Conservation (phyloP, 805 yeast genomes). For the Pichia thaimueangensis region DNA sequence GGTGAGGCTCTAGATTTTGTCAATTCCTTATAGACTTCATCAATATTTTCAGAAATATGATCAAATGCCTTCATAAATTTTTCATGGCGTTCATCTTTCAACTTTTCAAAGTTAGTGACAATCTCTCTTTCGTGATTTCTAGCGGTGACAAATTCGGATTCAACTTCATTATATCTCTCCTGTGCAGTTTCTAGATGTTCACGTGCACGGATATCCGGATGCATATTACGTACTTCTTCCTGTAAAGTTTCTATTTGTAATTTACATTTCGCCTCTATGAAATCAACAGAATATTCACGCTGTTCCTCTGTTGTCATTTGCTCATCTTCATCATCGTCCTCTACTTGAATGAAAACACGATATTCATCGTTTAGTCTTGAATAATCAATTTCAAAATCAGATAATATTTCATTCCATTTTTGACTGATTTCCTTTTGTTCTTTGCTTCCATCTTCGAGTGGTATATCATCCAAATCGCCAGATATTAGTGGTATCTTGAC, state of each 20-base stretch:
- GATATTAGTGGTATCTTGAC: slow-evolving; percentile 54
- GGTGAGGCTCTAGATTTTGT: slow-evolving; percentile 68
- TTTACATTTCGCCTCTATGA: slow-evolving; percentile 22
- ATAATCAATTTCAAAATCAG: slow-evolving; percentile 52
- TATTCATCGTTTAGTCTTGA: slow-evolving; percentile 38
- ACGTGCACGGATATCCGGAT: slow-evolving; percentile 78
- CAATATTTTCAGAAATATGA: slow-evolving; percentile 70
- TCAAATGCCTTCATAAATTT: slow-evolving; percentile 66
- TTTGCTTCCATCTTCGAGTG: slow-evolving; percentile 41
- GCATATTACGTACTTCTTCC: slow-evolving; percentile 40
- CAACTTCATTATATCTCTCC: slow-evolving; percentile 50
- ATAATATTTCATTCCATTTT: slow-evolving; percentile 29
- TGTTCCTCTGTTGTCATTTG: slow-evolving; percentile 31
- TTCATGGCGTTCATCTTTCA: slow-evolving; percentile 54
- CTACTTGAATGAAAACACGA: slow-evolving; percentile 31
- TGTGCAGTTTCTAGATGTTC: slow-evolving; percentile 71
- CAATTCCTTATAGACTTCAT: slow-evolving; percentile 75
- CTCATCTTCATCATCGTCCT: slow-evolving; percentile 41
- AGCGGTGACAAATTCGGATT: slow-evolving; percentile 55
- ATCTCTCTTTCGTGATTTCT: slow-evolving; percentile 54
- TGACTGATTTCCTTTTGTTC: slow-evolving; percentile 28
- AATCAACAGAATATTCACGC: not conserved
- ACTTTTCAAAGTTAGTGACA: slow-evolving; percentile 47
- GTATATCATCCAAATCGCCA: slow-evolving; percentile 55
- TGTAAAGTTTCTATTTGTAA: slow-evolving; percentile 31